A percentile compares a stretch with the other conserved stretches of the same genome.
Conservation (phyloP, 495 filamentous ascomycete genomes). For the Trypethelium eluteriae region DNA sequence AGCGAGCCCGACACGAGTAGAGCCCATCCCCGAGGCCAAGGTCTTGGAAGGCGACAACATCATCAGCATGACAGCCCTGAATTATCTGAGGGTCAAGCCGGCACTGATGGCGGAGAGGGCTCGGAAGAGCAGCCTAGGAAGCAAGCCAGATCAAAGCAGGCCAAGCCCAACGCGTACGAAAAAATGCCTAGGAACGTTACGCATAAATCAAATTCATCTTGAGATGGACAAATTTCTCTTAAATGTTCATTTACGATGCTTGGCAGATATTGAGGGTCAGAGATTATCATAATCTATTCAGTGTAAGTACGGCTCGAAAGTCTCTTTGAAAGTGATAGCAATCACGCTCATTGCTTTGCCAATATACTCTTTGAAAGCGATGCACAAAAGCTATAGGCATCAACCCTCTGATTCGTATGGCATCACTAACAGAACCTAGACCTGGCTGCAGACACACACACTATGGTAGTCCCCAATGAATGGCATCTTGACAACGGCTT, state of each 20-base stretch:
- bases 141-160: conserved; percentile 47
- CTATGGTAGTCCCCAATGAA: no score
- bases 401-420: no score
- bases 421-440: no score
- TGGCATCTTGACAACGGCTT: no score
- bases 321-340: background rate
- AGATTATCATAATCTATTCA: background rate
- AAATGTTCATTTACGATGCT: no score
- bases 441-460: no score
- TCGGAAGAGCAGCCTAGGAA: conserved; percentile 30
- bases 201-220: conserved; percentile 14
- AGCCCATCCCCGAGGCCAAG: conserved; percentile 27
- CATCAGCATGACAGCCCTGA: conserved; percentile 38
- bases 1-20: conserved; percentile 48
- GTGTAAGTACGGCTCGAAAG: background rate
- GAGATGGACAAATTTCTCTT: background rate
- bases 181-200: conserved; percentile 59
- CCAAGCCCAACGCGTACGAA: conserved; percentile 92
- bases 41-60: conserved; percentile 26
- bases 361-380: no score
- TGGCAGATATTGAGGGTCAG: background rate
- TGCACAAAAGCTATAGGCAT: no score
- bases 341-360: no score
- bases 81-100: conserved; percentile 34
- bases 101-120: conserved; percentile 29